Evolutionary conservation across 2,329 filamentous ascomycete genomes (phyloP), one percentile per base, ranked within the genome.

Genomic region (Hyphodiscus sp.): DNA sequence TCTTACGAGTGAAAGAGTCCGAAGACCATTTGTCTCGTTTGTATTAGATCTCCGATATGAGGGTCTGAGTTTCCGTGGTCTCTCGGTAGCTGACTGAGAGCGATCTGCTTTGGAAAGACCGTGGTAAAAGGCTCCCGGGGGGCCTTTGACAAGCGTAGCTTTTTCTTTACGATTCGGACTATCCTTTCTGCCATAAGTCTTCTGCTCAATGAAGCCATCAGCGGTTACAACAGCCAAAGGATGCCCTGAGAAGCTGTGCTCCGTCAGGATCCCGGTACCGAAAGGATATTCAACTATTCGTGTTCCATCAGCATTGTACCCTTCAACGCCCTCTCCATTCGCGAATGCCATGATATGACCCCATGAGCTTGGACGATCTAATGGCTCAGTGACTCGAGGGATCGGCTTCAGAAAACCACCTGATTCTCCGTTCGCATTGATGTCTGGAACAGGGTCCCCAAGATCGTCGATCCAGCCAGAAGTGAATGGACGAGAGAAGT

Each of bases 51-150:
- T 47, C 4, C 52, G 46, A 7, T 18, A 7, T 6, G 23, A 50
- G 23, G 29, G 2, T 33, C 47, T 54, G 23, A 29, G 2, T 26
- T 50, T 54, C 7, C 44, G 41, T 30, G 54, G 47, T 18, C 50
- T 45, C 6, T 51, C 51, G 23, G 26, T 51, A n/a, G 52, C 47
- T 19, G 44, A 47, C 30, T 43, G 38, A n/a, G 51, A 20, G 49
- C 52, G n/a, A 55, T 49, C 44, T 58, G 48, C 26, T 50, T 55
- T 33, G 57, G 54, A 45, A 9, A 66, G 43, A 42, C 57, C 62
- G 50, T 54, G 55, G 41, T 66, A 65, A 26, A 66, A 63, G 10
- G 58, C 62, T 41, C 63, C 64, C 16, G 63, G 63, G 20, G 55
- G 52, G 18, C 58, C 54, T 46, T 58, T 60, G 13, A 58, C 50